A percentile compares a stretch with the other conserved stretches of the same genome.
These are phyloP conservation scores for Candida easanensis DNA, from an alignment of 805 yeast genomes.

Conservation along the genomic window DNA sequence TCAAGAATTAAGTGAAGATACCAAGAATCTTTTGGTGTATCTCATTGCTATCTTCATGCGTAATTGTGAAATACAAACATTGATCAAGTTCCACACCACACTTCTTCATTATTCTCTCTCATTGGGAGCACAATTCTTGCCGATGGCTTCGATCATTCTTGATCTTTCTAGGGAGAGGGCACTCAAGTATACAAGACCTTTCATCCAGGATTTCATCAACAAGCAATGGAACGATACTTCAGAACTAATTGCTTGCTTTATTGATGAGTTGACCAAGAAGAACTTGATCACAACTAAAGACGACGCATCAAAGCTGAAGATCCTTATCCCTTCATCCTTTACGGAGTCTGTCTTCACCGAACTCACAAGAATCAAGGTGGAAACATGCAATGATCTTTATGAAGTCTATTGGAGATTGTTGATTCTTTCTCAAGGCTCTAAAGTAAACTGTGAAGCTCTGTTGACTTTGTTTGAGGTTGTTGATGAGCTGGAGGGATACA, in stretches of 20 bases:
- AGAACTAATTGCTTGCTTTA: conserved; percentile 40
- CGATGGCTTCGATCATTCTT: conserved; percentile 46
- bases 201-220: conserved; percentile 48
- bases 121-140: conserved; percentile 37
- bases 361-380: conserved; percentile 5
- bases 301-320: conserved; percentile 12
- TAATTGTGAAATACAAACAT: conserved; percentile 47
- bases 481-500: not conserved
- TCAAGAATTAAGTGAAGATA: not conserved
- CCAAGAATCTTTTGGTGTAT: conserved; percentile 34
- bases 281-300: conserved; percentile 20
- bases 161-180: conserved; percentile 44
- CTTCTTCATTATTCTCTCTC: conserved; percentile 40
- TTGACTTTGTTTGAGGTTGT: conserved; percentile 3
- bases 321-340: conserved; percentile 19
- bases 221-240: conserved; percentile 36
- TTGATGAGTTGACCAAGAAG: conserved; percentile 35
- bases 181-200: conserved; percentile 40
- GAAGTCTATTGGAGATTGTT: conserved; percentile 53
- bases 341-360: conserved; percentile 8
- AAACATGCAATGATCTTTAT: conserved; percentile 23
- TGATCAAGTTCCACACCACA: conserved; percentile 45
- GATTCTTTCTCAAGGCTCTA: conserved; percentile 37
- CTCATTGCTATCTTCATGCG: conserved; percentile 50
- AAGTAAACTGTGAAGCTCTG: conserved; percentile 22